Evolutionary conservation across 805 yeast species (phyloP), one percentile per base, ranked within the genome.

Genomic region (Blastobotrys terrestris): DNA sequence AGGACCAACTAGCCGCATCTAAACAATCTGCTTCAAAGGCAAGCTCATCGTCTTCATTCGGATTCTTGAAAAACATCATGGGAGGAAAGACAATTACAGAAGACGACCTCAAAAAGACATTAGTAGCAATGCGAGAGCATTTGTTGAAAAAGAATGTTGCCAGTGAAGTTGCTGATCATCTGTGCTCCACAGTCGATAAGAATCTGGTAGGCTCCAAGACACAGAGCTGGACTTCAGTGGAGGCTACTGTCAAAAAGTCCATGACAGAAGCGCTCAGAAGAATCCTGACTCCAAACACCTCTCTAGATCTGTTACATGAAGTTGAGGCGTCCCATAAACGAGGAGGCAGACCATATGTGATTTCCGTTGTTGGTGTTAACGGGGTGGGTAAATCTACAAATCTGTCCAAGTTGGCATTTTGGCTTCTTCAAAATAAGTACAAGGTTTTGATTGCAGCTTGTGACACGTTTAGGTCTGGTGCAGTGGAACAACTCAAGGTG

Each of bases 331-430:
- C 71, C 31, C 71, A 72, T 45, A 70, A 69, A 40, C 68, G 68
- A 50, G 46, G 61, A 50, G 55, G 54, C 11, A 67, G 79, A 6
- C 97, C 99, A 1, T 92, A 88, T 60, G 97, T 92, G n/a, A 88
- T 92, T 53, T 90, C 97, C 0, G 92, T 92, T 19, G 98, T 92
- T 21, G 99, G 99, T 43, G 99, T 92, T 18, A 92, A 92, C 67
- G 99, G 99, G 45, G 99, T 92, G 42, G 99, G 99, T 13, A 92
- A 92, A 68, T 92, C 98, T 0, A 92, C 99, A 1, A 94, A 92
- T 64, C 73, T 92, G 56, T 94, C 98, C 21, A 92, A 92, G 68
- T 72, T 92, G 50, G 98, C 97, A 1, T 92, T 87, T 67, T 92
- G 99, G 99, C 76, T 92, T 50, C 71, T 92, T 53, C 97, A 94